Base-by-base conservation (phyloP, 345 rosid genomes). In the Stellera chamaejasme region DNA sequence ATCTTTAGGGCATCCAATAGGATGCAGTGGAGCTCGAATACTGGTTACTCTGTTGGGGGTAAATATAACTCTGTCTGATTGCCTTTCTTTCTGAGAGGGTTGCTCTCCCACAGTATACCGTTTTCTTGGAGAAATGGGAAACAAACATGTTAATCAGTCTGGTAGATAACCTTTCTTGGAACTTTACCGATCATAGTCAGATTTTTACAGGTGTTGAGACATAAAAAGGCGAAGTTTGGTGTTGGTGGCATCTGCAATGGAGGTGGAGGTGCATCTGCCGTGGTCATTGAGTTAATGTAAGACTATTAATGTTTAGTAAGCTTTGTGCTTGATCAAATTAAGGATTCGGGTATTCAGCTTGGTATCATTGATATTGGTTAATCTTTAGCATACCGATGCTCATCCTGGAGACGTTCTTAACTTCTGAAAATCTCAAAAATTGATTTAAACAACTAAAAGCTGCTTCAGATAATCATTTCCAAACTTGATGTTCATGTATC, bases 11-110 rank as follows among this genome's bases (percentile, higher is more conserved):
- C 99, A 93, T 63, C 99, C 97, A 23, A n/a, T 93, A 45, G 99
- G 99, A 56, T 87, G 99, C 76, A 93, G 96, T 27, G 97, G 99
- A 63, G 96, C 99, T 74, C 96, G 99, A 39, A 84, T 93, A 27
- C 68, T 93, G 76, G 82, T 82, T 56, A 79, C 97, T 14, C 83
- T 93, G 51, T 74, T 93, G 55, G 99, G 99, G 89, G 99, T 93
- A 84, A 61, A 52, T 49, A 32, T 32, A 19, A 19, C 23, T 19
- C 23, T 19, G 3, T 8, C 9, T 28, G 12, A 23, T 13, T 32
- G 25, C 48, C 10, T 50, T 4, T 42, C 36, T 48, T 61, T 27
- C 39, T 32, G 39, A 32, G 9, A 32, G 5, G 5, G 9, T 5
- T 32, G 39, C 3, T 32, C 39, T 32, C 7, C 7, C 4, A 8